These are phyloP conservation scores for Trypanosoma theileri DNA, from an alignment of 208 protist species.

Conservation along the genomic window DNA sequence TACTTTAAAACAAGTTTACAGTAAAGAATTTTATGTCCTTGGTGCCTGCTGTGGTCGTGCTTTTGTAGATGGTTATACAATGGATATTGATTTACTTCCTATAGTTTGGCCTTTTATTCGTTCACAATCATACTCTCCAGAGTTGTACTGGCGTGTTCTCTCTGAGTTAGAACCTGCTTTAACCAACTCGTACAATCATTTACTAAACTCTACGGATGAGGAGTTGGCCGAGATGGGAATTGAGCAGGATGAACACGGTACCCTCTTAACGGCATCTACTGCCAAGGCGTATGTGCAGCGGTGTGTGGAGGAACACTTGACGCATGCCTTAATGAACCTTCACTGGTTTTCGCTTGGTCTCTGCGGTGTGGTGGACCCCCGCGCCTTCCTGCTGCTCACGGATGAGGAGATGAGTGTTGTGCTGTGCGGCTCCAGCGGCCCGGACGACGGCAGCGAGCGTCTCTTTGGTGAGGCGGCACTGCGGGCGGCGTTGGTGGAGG, in stretches of 20 bases:
- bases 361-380: slow-evolving; percentile 57
- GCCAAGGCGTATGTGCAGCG: slow-evolving; percentile 36
- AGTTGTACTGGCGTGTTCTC: slow-evolving; percentile 31
- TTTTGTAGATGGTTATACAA: slow-evolving; percentile 79
- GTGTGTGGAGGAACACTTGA: slow-evolving; percentile 30
- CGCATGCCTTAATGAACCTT: slow-evolving; percentile 51
- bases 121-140: background rate
- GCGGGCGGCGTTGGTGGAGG: slow-evolving; percentile 46
- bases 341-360: slow-evolving; percentile 64
- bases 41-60: slow-evolving; percentile 64
- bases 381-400: slow-evolving; percentile 48
- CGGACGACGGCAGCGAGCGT: slow-evolving; percentile 11
- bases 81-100: slow-evolving; percentile 58
- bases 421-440: slow-evolving; percentile 39
- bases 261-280: slow-evolving; percentile 33
- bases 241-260: slow-evolving; percentile 48
- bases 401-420: slow-evolving; percentile 55
- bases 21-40: slow-evolving; percentile 68
- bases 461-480: slow-evolving; percentile 78
- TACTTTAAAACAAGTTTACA: slow-evolving; percentile 37
- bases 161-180: slow-evolving; percentile 52
- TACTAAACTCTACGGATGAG: slow-evolving; percentile 33
- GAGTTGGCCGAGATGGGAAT: slow-evolving; percentile 60
- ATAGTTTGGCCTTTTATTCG: slow-evolving; percentile 54
- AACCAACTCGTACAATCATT: slow-evolving; percentile 42